Evolutionary conservation across 257 asterid genomes (phyloP).

Genomic region (Nicotiana attenuata): DNA sequence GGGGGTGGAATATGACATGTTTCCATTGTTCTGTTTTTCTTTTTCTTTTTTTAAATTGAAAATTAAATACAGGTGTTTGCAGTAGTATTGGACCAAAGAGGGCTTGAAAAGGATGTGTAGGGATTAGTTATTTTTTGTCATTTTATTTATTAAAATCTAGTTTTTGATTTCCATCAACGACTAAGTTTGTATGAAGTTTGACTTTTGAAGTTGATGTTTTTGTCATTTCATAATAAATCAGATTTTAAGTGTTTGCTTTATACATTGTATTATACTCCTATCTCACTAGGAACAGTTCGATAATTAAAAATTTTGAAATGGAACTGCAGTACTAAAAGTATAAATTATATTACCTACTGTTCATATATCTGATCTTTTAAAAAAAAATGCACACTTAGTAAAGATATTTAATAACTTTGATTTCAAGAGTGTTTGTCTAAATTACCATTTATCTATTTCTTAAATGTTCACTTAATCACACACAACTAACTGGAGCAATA

Average conservation of each 20-base stretch:
- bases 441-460: no score
- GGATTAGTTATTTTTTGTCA: neutral
- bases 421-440: no score
- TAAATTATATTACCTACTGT: no score
- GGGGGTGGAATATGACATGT: conserved; percentile 35
- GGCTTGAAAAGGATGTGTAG: conserved; percentile 32
- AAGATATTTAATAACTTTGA: no score
- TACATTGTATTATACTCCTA: neutral
- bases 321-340: no score
- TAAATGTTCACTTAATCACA: no score
- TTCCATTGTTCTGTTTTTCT: neutral
- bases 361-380: neutral
- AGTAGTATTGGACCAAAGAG: conserved; percentile 27
- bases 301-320: no score
- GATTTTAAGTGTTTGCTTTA: neutral
- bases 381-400: neutral
- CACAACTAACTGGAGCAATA: no score
- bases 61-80: conserved; percentile 34
- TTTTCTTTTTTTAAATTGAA: conserved; percentile 2
- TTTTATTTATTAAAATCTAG: neutral
- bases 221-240: neutral
- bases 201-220: conserved; percentile 7
- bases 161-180: neutral
- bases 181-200: neutral
- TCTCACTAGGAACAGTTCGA: neutral